Evolutionary conservation across 2,329 filamentous ascomycete species (phyloP).

Genomic region (Xylariales sp.): DNA sequence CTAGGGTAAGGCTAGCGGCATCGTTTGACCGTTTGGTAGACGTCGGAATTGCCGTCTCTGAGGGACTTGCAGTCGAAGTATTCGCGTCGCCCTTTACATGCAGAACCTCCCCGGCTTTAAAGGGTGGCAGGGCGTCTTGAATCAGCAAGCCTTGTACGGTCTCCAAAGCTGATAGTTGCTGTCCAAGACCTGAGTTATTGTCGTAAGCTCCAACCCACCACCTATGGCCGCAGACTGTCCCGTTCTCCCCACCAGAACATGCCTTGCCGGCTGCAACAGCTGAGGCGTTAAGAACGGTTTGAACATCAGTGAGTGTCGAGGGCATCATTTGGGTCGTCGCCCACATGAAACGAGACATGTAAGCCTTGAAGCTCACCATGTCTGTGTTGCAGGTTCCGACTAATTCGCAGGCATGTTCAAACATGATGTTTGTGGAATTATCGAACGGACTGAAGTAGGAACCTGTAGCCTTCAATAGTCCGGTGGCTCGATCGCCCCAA

Average conservation of each 20-base stretch:
- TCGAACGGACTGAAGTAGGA: conserved; percentile 46
- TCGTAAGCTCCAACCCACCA: conserved; percentile 50
- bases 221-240: conserved; percentile 53
- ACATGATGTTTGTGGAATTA: conserved; percentile 57
- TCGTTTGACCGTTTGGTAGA: no score
- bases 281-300: conserved; percentile 43
- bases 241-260: conserved; percentile 51
- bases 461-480: conserved; percentile 45
- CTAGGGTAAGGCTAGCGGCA: no score
- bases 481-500: conserved; percentile 50
- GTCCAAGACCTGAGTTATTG: conserved; percentile 48
- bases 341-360: conserved; percentile 61
- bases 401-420: conserved; percentile 61
- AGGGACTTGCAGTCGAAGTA: background rate
- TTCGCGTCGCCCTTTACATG: conserved; percentile 25
- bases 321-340: conserved; percentile 53
- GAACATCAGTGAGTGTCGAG: conserved; percentile 43
- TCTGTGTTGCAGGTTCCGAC: conserved; percentile 54
- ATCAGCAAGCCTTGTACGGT: conserved; percentile 56
- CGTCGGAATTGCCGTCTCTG: background rate
- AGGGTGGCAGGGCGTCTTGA: conserved; percentile 36
- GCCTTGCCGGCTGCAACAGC: conserved; percentile 50
- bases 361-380: conserved; percentile 65
- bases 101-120: conserved; percentile 44
- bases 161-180: conserved; percentile 63